Evolutionary conservation across 371 early-diverging fungal genomes (phyloP), one percentile per base, ranked within the genome.

Genomic region (Mucor sp.): DNA sequence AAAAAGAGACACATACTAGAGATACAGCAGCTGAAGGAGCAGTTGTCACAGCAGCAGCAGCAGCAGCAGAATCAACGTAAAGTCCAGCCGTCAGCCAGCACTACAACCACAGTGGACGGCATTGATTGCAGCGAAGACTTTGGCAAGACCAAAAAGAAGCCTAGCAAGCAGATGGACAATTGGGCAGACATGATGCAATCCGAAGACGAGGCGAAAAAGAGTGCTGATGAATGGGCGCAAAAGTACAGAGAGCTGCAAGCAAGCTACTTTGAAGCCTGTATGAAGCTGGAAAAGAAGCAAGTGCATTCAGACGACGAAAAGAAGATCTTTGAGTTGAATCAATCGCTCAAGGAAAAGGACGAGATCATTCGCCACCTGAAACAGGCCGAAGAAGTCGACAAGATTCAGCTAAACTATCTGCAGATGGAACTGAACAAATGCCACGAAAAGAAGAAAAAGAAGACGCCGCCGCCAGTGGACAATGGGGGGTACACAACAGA

Each of bases 351-450:
- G 12, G 28, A 30, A 3, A 61, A 67, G 30, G 70, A 74, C 23
- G 60, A 77, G 60, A 74, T 69, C 32, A 74, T 74, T 58, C 60
- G 65, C 6, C 72, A 65, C n/a, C 48, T 77, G 33, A 71, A 69
- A 56, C 77, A 77, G 47, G 63, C 72, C 1, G 72, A 74, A 25
- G 62, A 62, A n/a, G 67, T 72, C 17, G 67, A 69, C 48, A 53
- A 63, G 44, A 66, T 77, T 33, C 77, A 77, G 43, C 39, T 77
- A n/a, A 69, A 77, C 17, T 67, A 74, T 32, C 12, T 77, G 43
- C 77, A 77, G 32, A 39, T 57, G 4, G 70, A 71, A 53, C 25
- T 74, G 6, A 43, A 70, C 35, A 72, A 69, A 48, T 58, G 58
- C n/a, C 69, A 58, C 39, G 62, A 41, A 57, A 63, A 55, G 17